Base-by-base conservation (phyloP, 306 rosid species). In the Spatholobus suberectus region DNA sequence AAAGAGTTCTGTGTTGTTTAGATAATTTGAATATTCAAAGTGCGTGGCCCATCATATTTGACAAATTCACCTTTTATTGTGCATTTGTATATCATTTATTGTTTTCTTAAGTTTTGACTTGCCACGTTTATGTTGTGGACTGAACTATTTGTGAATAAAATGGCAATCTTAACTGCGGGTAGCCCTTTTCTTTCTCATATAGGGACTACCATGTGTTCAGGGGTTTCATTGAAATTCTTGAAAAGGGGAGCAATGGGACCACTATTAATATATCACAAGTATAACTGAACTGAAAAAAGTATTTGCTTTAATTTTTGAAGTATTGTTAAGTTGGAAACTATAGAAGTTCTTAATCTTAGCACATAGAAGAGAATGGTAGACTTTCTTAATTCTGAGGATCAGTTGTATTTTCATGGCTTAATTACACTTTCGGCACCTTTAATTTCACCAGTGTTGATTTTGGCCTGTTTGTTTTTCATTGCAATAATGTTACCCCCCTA, bases 1-100 rank as follows among this genome's bases (percentile, higher is more conserved):
- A 67, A 26, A 49, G 59, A 63, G 23, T 83, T 38, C 6, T 62
- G 20, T 61, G 23, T 65, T 80, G 67, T 21, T 66, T 57, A 21
- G 21, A 79, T 61, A 41, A 43, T 54, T 75, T 57, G 37, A 43
- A 52, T 11, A 34, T 9, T 69, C 8, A 23, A 41, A 6, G 41
- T 83, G 21, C 14, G 34, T 18, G 29, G 5, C 2, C 12, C n/a
- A 20, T 62, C 44, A 6, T 65, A 49, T 74, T 66, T 82, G 72
- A 43, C 40, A 12, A 14, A 73, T 17, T 18, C 21, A n/a, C 43
- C 74, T 24, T 15, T 66, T 38, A 38, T n/a, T 43, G 11, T 38
- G 37, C 49, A 35, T 49, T 26, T 52, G 35, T 43, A 13, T 6
- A 23, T 29, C 32, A 55, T 75, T 49, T 57, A 5, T 57, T 26